Base-by-base conservation (phyloP, 768 basidiomycete genomes). In the Boletus fagicola region DNA sequence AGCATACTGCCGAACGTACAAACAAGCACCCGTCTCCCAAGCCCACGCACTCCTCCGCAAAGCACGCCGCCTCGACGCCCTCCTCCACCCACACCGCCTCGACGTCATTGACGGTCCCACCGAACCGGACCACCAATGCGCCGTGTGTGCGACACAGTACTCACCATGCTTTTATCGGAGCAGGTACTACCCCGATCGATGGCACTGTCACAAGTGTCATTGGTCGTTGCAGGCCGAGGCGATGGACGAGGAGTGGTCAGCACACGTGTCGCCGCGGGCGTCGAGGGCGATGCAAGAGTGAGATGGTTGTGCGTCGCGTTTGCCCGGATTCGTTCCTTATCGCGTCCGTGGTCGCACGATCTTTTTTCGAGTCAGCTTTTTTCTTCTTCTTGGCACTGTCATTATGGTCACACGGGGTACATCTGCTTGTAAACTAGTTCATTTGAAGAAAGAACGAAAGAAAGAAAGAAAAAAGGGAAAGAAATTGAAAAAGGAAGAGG, bases 21-120 rank as follows among this genome's bases (percentile, higher is more conserved):
- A 98, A 72, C 87, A 87, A 65, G 86, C 88, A 8, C 77, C 79
- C 1, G 75, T 86, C 3, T 76, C 77, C 13, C 86, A 90, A 63
- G 85, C 92, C 2, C 93, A 96, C 69, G 90, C 85, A 2, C 80
- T 95, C 7, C 81, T 97, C 26, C 90, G 96, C 50, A 95, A 95
- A 72, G 94, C 94, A 9, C 83, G 84, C 18, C 84, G 93, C 18
- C 77, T 98, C 20, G 96, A 98, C 67, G 75, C 76, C 31, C 78
- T 92, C 46, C 75, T 94, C 8, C 59, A 82, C 82, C 61, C 67
- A 73, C 35, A 80, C 77, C 57, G 69, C 54, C 15, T 18, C 45
- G 82, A 84, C 5, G 47, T 45, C 18, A 16, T 28, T 6, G 64
- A 67, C 26, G 33, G 53, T 38, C 43, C 58, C 4, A 24, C 62